Evolutionary conservation across 306 rosid species (phyloP).

Genomic region (Senna siamea): DNA sequence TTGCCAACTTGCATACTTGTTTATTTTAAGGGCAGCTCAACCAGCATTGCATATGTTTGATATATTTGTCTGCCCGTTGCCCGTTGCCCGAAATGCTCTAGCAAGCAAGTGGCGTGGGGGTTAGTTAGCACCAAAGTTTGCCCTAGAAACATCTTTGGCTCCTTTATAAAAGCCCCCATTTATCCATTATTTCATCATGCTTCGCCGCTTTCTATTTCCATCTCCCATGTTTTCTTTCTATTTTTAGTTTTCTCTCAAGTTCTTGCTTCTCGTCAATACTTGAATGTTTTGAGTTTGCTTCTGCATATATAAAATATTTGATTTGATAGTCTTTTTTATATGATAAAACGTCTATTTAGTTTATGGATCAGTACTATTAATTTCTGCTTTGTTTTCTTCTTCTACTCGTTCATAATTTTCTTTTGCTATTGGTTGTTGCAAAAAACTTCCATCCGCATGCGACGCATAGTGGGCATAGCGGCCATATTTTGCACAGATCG

Average conservation of each 20-base stretch:
- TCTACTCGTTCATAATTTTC: neutral
- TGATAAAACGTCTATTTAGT: too few relatives aligned
- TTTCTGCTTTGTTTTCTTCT: neutral
- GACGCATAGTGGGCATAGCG: constrained; percentile 61
- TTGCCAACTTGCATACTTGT: neutral
- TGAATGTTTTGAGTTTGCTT: too few relatives aligned
- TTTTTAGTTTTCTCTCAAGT: neutral
- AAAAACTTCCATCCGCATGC: constrained; percentile 93
- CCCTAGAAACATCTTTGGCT: neutral
- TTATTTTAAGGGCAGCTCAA: neutral
- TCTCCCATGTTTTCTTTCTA: neutral
- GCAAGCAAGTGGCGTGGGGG: neutral
- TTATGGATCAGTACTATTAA: too few relatives aligned
- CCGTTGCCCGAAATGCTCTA: constrained; percentile 20
- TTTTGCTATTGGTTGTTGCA: constrained; percentile 34
- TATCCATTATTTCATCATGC: neutral
- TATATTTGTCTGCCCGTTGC: constrained; percentile 22
- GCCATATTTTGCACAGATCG: constrained; percentile 86
- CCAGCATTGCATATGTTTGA: neutral
- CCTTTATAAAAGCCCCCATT: neutral
- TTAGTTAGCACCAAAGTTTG: neutral
- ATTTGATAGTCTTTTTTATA: neutral
- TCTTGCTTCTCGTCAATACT: neutral
- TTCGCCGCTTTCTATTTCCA: neutral
- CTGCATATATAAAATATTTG: neutral